Percentiles rank a stretch among this genome's conserved stretches.
These are phyloP conservation scores for Cryphonectria carpinicola DNA, from an alignment of 2,329 filamentous ascomycete genomes.

Conservation along the genomic window DNA sequence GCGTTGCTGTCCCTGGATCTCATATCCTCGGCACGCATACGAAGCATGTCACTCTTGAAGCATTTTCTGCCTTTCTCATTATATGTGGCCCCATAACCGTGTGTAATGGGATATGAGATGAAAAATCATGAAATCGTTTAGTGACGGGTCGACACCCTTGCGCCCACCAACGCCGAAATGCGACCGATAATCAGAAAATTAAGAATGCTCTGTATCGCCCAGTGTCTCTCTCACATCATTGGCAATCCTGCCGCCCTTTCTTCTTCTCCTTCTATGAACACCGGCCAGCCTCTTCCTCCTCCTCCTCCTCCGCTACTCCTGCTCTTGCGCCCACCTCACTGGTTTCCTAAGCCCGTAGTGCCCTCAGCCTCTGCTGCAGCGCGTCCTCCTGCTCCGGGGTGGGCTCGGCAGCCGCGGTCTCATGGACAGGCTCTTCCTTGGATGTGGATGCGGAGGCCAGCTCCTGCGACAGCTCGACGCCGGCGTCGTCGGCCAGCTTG, in stretches of 20 bases:
- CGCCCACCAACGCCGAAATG: conserved; percentile 26
- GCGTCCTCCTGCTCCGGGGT: conserved; percentile 81
- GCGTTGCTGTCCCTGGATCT: not conserved
- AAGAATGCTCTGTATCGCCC: not conserved
- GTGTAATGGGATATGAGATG: not conserved
- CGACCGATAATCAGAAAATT: not conserved
- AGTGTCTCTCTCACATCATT: not conserved
- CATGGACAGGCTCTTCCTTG: conserved; percentile 58
- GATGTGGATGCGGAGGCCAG: conserved; percentile 62
- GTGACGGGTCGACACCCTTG: conserved; percentile 10
- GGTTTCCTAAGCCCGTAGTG: conserved; percentile 53
- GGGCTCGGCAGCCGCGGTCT: conserved; percentile 63
- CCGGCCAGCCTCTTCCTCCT: not conserved
- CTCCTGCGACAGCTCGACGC: conserved; percentile 79
- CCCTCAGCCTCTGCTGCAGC: conserved; percentile 64
- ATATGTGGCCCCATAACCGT: not conserved
- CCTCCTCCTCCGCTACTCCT: not conserved
- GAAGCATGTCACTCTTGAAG: not conserved
- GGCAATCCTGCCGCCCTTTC: not conserved
- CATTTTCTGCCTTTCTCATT: not conserved
- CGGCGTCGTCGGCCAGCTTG: conserved; percentile 86
- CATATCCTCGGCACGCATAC: not conserved
- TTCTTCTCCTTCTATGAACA: not conserved
- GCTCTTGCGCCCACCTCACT: not conserved
- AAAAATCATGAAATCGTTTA: conserved; percentile 11